A percentile compares a stretch with the other conserved stretches of the same genome.
Evolutionary conservation across 352 stramenopile genomes (phyloP).

Genomic region (Globisporangium orthogonon): DNA sequence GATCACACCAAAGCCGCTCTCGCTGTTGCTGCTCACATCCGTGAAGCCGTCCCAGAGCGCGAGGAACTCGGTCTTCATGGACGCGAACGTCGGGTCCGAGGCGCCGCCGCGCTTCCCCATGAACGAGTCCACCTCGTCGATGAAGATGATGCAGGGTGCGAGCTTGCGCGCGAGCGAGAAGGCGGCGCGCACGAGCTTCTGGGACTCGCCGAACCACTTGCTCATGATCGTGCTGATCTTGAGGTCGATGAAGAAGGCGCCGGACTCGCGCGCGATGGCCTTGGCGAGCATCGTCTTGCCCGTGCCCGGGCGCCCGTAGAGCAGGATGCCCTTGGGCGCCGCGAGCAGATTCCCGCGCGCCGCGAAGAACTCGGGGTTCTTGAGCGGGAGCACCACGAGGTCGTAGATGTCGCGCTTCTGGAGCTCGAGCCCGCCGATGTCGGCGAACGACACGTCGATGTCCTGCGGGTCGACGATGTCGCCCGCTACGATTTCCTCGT

Average conservation of each 20-base stretch:
- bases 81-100: conserved; percentile 76
- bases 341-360: conserved; percentile 80
- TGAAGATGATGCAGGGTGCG: conserved; percentile 96
- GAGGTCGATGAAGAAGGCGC: conserved; percentile 86
- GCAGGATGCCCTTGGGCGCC: conserved; percentile 81
- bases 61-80: conserved; percentile 95
- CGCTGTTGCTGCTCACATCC: conserved; percentile 58
- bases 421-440: conserved; percentile 94
- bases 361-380: conserved; percentile 91
- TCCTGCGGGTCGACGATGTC: conserved; percentile 93
- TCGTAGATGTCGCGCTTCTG: conserved; percentile 96
- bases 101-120: conserved; percentile 81
- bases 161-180: conserved; percentile 94
- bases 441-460: conserved; percentile 89
- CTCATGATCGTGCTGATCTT: conserved; percentile 90
- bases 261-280: conserved; percentile 94
- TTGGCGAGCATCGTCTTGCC: conserved; percentile 93
- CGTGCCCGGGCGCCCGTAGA: conserved; percentile 78
- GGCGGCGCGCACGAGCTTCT: conserved; percentile 92
- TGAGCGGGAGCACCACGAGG: conserved; percentile 91
- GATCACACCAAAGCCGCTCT: conserved; percentile 89
- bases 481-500: conserved; percentile 89
- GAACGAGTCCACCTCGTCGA: conserved; percentile 96
- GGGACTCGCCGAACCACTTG: conserved; percentile 88
- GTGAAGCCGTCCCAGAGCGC: conserved; percentile 96